phyloP scores from a whole-genome alignment of 2,329 filamentous ascomycete genomes.

The Aspergillus fijiensis region DNA sequence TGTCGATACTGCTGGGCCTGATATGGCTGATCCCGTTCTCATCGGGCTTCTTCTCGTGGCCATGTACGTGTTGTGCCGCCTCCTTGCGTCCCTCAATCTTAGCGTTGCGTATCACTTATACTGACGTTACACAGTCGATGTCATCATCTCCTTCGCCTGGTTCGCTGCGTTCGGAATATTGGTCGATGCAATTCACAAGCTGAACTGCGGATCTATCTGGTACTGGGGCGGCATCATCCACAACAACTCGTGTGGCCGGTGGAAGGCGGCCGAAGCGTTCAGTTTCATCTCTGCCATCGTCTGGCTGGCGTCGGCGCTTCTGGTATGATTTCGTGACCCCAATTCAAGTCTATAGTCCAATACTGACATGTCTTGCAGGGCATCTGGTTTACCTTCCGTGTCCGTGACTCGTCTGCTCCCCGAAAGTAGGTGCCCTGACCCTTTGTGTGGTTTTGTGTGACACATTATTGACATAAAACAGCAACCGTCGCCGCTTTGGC shows the following conservation, averaged over 20 bases:
- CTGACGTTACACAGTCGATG: conserved; percentile 51
- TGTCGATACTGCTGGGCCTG: conserved; percentile 68
- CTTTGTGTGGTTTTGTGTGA: neutral
- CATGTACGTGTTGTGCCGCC: conserved; percentile 36
- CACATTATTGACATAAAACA: neutral
- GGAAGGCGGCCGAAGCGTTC: conserved; percentile 71
- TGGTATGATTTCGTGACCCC: conserved; percentile 41
- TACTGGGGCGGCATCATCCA: conserved; percentile 57
- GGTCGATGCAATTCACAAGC: conserved; percentile 55
- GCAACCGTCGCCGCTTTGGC: conserved; percentile 11
- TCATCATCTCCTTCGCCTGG: conserved; percentile 68
- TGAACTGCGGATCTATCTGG: conserved; percentile 58
- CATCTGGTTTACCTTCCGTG: conserved; percentile 39
- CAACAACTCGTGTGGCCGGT: conserved; percentile 61
- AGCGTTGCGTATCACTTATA: neutral
- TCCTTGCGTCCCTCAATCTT: neutral
- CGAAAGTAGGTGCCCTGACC: conserved; percentile 22
- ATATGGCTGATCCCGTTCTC: conserved; percentile 73
- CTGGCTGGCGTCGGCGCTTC: conserved; percentile 65
- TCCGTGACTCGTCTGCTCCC: conserved; percentile 17
- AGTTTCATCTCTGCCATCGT: conserved; percentile 68
- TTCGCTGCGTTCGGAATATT: conserved; percentile 68
- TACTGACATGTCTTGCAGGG: conserved; percentile 25
- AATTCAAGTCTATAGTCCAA: neutral
- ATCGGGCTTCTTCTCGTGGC: conserved; percentile 67